Evolutionary conservation across 176 grass and related monocot species (phyloP), one percentile per base, ranked within the genome.

Genomic region (Cymbopogon citratus): DNA sequence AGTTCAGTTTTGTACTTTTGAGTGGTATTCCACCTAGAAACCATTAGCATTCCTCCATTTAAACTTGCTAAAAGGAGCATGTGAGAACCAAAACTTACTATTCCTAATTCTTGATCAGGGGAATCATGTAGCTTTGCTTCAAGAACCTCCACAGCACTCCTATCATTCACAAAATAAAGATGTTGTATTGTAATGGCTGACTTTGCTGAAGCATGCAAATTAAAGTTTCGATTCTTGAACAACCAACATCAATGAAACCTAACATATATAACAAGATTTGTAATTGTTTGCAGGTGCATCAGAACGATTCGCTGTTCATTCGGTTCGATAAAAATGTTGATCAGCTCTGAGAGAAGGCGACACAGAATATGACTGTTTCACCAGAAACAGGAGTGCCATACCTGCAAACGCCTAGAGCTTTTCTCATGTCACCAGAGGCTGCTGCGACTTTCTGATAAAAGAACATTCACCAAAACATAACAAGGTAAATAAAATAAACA

Each of bases 361-460:
- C 45, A 61, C 27, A 70, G 54, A 80, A 82, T 8, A 24, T 65
- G 16, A 24, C n/a, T 34, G 48, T 67, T 71, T 23, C 11, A 21
- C 7, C 6, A 81, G 57, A 66, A 76, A 35, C n/a, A 85, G 14
- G 79, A 85, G 52, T 64, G 33, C 7, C 56, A 74, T 99, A 96
- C 97, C 91, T 93, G 85, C 97, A 99, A 79, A 96, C 80, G 64
- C 87, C 93, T 38, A 96, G 91, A 80, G 91, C 93, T 90, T 85
- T 96, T 84, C 97, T 93, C 91, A 99, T 96, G 89, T 99, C 97
- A 67, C 97, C 93, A 63, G 97, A 81, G 36, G 97, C 89, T 41
- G 93, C 97, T 54, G 92, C 90, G 7, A 99, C 89, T 90, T 94
- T 97, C 94, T 97, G 89, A 48, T 57, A 78, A 49, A 84, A 84